A percentile compares a stretch with the other conserved stretches of the same genome.
phyloP scores from a whole-genome alignment of 306 rosid genomes.

The Cyamopsis tetragonoloba region DNA sequence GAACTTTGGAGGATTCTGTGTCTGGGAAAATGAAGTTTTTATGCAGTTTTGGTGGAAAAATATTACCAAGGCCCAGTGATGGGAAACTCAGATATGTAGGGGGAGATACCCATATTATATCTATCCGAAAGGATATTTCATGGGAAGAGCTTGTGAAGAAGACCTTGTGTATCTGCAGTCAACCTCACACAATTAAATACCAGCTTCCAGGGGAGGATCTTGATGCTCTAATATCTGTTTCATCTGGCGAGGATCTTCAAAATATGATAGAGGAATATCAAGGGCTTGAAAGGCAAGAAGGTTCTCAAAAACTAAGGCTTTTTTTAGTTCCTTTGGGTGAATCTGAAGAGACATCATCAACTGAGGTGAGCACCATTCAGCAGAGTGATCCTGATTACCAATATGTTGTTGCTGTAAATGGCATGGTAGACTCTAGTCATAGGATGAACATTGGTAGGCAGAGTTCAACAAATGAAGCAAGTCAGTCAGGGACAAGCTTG shows the following conservation, averaged over 20 bases:
- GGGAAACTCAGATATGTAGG: slow-evolving; percentile 76
- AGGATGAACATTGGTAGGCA: slow-evolving; percentile 37
- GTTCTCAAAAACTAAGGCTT: slow-evolving; percentile 60
- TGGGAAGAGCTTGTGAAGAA: slow-evolving; percentile 61
- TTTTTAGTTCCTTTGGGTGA: slow-evolving; percentile 63
- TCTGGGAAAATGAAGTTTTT: slow-evolving; percentile 60
- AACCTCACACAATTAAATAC: slow-evolving; percentile 69
- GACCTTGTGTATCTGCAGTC: slow-evolving; percentile 57
- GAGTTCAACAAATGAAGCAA: slow-evolving; percentile 39
- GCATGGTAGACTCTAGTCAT: slow-evolving; percentile 47
- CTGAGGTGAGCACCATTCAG: slow-evolving; percentile 38
- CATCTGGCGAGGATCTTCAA: slow-evolving; percentile 81
- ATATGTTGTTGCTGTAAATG: slow-evolving; percentile 74
- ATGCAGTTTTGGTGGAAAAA: slow-evolving; percentile 74
- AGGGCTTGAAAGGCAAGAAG: slow-evolving; percentile 61
- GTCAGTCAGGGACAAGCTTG: slow-evolving; percentile 37
- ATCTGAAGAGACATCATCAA: slow-evolving; percentile 49
- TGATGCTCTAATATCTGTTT: slow-evolving; percentile 74
- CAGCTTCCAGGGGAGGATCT: slow-evolving; percentile 88
- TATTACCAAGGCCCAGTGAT: slow-evolving; percentile 72
- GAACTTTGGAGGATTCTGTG: slow-evolving; percentile 35
- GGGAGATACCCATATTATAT: slow-evolving; percentile 64
- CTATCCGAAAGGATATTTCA: slow-evolving; percentile 44
- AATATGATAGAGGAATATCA: slow-evolving; percentile 77
- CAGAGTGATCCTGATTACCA: slow-evolving; percentile 60